Percentiles rank a stretch among this genome's conserved stretches.
These are phyloP conservation scores for Pythium insidiosum DNA, from an alignment of 352 stramenopile species.

Conservation along the genomic window DNA sequence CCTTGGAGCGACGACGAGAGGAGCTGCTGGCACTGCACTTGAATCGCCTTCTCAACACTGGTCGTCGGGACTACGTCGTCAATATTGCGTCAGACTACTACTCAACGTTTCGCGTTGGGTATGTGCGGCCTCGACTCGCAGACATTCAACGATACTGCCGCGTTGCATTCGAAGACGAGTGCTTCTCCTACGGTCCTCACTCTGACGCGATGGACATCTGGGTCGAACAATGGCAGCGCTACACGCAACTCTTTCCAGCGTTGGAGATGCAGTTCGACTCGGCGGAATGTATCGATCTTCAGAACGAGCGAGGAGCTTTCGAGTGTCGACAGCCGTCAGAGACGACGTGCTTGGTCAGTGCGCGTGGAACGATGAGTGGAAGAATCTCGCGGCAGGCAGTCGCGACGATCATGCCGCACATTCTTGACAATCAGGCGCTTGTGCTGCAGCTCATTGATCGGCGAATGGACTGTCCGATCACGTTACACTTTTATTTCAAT, in stretches of 20 bases:
- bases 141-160: too few relatives aligned
- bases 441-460: slow-evolving; percentile 3
- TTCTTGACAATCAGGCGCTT: slow-evolving; percentile 2
- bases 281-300: neutral
- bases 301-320: neutral
- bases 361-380: neutral
- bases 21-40: too few relatives aligned
- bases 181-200: too few relatives aligned
- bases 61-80: too few relatives aligned
- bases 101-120: too few relatives aligned
- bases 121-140: too few relatives aligned
- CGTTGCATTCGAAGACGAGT: too few relatives aligned
- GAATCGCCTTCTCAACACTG: too few relatives aligned
- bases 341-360: slow-evolving; percentile 4
- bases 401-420: slow-evolving; percentile 4
- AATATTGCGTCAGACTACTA: too few relatives aligned
- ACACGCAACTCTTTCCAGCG: slow-evolving; percentile 5
- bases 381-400: slow-evolving; percentile 2
- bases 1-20: too few relatives aligned
- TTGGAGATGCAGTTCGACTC: neutral
- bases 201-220: slow-evolving; percentile 5
- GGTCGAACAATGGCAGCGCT: slow-evolving; percentile 10
- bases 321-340: neutral
- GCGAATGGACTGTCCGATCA: slow-evolving; percentile 1
- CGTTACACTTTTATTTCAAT: slow-evolving; percentile 10